These are phyloP conservation scores for Glebionis coronaria DNA, from an alignment of 129 eudicot genomes.

Conservation along the genomic window DNA sequence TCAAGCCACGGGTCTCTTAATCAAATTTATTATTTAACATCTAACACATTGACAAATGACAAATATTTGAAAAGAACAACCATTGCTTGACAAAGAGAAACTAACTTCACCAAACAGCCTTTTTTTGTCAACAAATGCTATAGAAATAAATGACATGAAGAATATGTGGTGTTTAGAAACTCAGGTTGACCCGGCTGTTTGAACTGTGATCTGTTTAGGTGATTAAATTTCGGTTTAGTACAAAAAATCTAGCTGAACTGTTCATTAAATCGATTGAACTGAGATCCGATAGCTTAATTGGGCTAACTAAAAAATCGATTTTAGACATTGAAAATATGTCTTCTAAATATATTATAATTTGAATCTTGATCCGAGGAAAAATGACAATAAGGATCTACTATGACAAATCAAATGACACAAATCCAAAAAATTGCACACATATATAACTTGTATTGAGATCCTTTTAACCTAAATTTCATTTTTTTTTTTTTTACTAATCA, in stretches of 20 bases:
- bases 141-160: not conserved
- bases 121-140: not conserved
- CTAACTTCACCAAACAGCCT: slow-evolving; percentile 2
- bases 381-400: not conserved
- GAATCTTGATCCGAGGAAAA: not conserved
- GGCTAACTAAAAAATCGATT: too few relatives aligned
- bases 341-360: not conserved
- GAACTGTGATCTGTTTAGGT: too few relatives aligned
- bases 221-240: too few relatives aligned
- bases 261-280: too few relatives aligned
- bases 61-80: slow-evolving; percentile 1
- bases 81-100: not conserved
- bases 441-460: slow-evolving; percentile 15
- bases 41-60: slow-evolving; percentile 8
- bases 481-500: slow-evolving; percentile 18
- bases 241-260: too few relatives aligned
- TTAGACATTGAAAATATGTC: not conserved
- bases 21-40: not conserved
- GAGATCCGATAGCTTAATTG: too few relatives aligned
- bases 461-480: not conserved
- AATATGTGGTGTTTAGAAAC: too few relatives aligned
- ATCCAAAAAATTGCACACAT: not conserved
- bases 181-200: too few relatives aligned
- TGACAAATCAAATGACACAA: not conserved
- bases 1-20: not conserved